These are phyloP conservation scores for Neonothopanus nambi DNA, from an alignment of 1,284 basidiomycete species.

Conservation along the genomic window DNA sequence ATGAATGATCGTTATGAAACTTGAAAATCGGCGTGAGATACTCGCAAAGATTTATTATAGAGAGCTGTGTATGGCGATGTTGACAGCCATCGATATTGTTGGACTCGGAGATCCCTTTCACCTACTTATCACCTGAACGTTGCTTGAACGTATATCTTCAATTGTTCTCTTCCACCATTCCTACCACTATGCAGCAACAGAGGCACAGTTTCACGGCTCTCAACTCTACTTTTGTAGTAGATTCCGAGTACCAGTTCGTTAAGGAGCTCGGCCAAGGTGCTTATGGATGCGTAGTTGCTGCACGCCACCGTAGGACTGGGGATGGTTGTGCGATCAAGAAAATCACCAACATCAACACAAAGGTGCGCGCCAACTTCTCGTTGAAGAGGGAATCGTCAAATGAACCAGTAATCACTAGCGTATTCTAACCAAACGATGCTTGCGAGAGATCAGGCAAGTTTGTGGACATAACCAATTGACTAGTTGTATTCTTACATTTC, in stretches of 20 bases:
- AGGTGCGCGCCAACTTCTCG: constrained; percentile 46
- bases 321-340: constrained; percentile 96
- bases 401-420: constrained; percentile 46
- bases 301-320: constrained; percentile 79
- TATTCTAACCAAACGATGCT: constrained; percentile 92
- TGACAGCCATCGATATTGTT: too few relatives aligned
- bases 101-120: too few relatives aligned
- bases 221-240: constrained; percentile 84
- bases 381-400: neutral
- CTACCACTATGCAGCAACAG: constrained; percentile 53
- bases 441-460: constrained; percentile 86
- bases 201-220: constrained; percentile 78
- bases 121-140: too few relatives aligned
- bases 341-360: constrained; percentile 97
- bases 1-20: too few relatives aligned
- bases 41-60: too few relatives aligned
- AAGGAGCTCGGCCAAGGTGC: constrained; percentile 96
- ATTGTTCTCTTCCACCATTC: constrained; percentile 5
- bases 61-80: too few relatives aligned
- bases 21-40: too few relatives aligned
- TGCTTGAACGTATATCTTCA: constrained; percentile 12
- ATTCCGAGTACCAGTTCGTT: constrained; percentile 89
- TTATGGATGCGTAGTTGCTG: constrained; percentile 90
- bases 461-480: constrained; percentile 1
- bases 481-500: constrained; percentile 13